These are phyloP conservation scores for Mortierella sp. DNA, from an alignment of 371 early-diverging fungal species.

Conservation along the genomic window DNA sequence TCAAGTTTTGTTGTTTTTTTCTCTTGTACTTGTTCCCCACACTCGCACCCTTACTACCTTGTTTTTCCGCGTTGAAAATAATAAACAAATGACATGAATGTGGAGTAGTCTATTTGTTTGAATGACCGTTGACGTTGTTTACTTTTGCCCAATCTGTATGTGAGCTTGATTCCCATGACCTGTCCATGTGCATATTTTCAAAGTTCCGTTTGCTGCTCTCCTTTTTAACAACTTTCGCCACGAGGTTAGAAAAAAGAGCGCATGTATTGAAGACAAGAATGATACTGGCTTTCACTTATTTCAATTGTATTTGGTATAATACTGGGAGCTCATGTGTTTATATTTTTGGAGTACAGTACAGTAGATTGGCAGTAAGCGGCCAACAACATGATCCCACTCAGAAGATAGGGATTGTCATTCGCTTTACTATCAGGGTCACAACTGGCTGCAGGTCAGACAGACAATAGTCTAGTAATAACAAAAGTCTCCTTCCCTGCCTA, in stretches of 20 bases:
- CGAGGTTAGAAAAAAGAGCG: not conserved
- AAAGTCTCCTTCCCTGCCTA: no score
- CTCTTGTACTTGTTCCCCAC: not conserved
- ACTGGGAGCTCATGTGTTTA: not conserved
- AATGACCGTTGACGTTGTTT: not conserved
- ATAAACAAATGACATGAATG: not conserved
- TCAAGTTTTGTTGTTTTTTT: not conserved
- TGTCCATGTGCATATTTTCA: not conserved
- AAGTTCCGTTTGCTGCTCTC: not conserved
- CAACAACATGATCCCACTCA: not conserved
- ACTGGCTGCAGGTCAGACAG: not conserved
- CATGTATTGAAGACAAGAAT: not conserved
- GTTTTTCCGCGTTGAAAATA: not conserved
- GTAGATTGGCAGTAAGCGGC: not conserved
- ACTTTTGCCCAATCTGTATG: not conserved
- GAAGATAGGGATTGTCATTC: not conserved
- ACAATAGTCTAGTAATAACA: no score
- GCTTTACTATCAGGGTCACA: not conserved
- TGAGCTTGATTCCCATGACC: constrained; percentile 6
- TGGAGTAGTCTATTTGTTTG: not conserved
- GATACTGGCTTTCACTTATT: not conserved
- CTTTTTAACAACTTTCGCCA: no score
- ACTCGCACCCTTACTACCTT: not conserved
- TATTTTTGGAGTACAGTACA: not conserved
- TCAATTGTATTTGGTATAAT: not conserved